phyloP scores from a whole-genome alignment of 768 basidiomycete genomes.

The Cubamyces sp. region DNA sequence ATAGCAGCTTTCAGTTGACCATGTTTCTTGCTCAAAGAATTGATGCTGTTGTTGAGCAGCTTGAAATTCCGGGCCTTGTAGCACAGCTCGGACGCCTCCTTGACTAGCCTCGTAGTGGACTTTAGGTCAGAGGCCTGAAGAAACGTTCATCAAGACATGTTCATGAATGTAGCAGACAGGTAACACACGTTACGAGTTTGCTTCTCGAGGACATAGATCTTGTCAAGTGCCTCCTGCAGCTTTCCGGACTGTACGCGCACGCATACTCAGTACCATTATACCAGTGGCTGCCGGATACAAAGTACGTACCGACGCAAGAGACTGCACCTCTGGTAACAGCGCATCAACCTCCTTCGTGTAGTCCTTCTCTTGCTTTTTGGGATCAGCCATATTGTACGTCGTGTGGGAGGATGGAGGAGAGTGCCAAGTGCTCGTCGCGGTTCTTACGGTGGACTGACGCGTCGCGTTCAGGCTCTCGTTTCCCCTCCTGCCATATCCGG shows the following conservation, averaged over 20 bases:
- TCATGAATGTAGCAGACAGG: slow-evolving; percentile 1
- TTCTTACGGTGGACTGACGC: slow-evolving; percentile 38
- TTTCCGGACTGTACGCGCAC: slow-evolving; percentile 64
- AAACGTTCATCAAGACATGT: background rate
- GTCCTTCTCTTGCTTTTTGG: slow-evolving; percentile 86
- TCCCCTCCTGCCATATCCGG: slow-evolving; percentile 25
- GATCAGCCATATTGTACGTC: slow-evolving; percentile 69
- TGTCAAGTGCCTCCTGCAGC: slow-evolving; percentile 87
- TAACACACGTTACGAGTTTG: slow-evolving; percentile 88
- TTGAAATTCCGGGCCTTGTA: slow-evolving; percentile 73
- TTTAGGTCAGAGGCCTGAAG: slow-evolving; percentile 85
- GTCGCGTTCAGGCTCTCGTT: slow-evolving; percentile 35
- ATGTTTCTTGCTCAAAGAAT: slow-evolving; percentile 88
- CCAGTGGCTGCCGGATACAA: background rate
- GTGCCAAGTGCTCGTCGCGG: slow-evolving; percentile 25
- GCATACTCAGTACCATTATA: slow-evolving; percentile 20
- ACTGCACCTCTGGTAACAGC: slow-evolving; percentile 68
- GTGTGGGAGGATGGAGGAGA: slow-evolving; percentile 34
- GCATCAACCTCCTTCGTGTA: slow-evolving; percentile 82
- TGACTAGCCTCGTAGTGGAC: slow-evolving; percentile 89
- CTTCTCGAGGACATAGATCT: slow-evolving; percentile 88
- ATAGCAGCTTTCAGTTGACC: slow-evolving; percentile 92
- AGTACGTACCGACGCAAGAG: slow-evolving; percentile 68
- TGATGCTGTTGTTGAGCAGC: slow-evolving; percentile 71
- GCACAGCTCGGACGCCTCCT: slow-evolving; percentile 69